Evolutionary conservation across 495 filamentous ascomycete species (phyloP), one percentile per base, ranked within the genome.

Genomic region (Penicillium paradoxum): DNA sequence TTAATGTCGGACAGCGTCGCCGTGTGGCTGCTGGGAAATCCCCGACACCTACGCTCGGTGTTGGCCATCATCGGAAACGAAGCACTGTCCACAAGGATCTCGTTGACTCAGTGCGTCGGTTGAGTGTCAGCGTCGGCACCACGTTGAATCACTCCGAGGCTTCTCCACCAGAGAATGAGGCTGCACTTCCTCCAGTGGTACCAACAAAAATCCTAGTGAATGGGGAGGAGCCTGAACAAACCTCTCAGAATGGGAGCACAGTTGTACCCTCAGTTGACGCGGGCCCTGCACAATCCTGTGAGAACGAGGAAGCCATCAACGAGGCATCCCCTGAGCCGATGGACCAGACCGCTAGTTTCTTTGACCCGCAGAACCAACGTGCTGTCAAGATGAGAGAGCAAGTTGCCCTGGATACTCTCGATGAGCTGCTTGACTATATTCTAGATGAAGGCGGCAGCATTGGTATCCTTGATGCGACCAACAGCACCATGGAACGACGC

Each of bases 391-490:
- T 98, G 18, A 81, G 93, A 54, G 93, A 98, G 64, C 88, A 95
- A 62, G 87, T 95, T 17, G 93, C 93, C 1, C 79, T 96, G 56
- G 88, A 91, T 54, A 97, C 93, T 2, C 75, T 97, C 13, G 89
- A 98, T 57, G 93, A 98, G 60, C 73, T 96, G 17, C 70, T 98
- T 34, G 83, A 96, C 38, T 98, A 91, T 62, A 81, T 98, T 33
- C 72, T 98, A 30, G 76, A 86, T 21, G 72, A 84, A 46, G 87
- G 86, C 17, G 93, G 93, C 37, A 90, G 90, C 44, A 86, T 98
- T n/a, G 93, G 93, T n/a, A 97, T 97, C 54, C 81, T 97, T 15
- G 92, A 97, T 73, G 92, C 92, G 8, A 98, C 93, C 2, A 98
- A 98, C 72, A 96, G 91, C 71, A 98, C 92, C 0, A 77, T 92